Evolutionary conservation across 805 yeast genomes (phyloP).

Genomic region (Dipodascopsis tothii): DNA sequence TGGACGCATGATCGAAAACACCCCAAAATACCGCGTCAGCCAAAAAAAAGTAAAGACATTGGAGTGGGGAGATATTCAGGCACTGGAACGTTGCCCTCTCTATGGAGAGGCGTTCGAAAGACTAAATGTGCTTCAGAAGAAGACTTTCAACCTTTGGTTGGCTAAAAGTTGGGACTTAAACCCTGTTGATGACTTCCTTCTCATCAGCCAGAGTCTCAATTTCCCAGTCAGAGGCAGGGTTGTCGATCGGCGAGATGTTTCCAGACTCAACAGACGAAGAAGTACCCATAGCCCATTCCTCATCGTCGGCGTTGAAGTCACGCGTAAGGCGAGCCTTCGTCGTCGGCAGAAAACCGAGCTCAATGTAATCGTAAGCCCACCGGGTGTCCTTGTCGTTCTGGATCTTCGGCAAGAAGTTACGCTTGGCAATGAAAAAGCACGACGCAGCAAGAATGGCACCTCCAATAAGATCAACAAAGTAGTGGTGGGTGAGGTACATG

Average conservation of each 20-base stretch:
- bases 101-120: too few species aligned
- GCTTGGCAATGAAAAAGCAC: conserved; percentile 63
- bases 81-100: too few species aligned
- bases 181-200: conserved; percentile 1
- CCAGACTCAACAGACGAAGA: conserved; percentile 5
- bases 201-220: conserved; percentile 19
- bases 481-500: conserved; percentile 95
- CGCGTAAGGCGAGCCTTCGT: conserved; percentile 17
- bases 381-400: conserved; percentile 35
- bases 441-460: conserved; percentile 77
- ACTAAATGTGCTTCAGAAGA: too few species aligned
- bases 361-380: conserved; percentile 38
- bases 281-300: conserved; percentile 16
- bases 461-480: conserved; percentile 86
- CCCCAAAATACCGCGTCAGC: too few species aligned
- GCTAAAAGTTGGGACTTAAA: too few species aligned
- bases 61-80: too few species aligned
- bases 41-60: too few species aligned
- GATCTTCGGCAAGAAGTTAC: conserved; percentile 51
- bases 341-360: conserved; percentile 23
- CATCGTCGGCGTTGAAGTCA: conserved; percentile 16
- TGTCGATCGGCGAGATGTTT: conserved; percentile 1
- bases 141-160: too few species aligned
- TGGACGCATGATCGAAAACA: too few species aligned
- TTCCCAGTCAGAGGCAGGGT: conserved; percentile 14